Conservation (phyloP, 129 eudicot species). For the Helianthus tuberosus region DNA sequence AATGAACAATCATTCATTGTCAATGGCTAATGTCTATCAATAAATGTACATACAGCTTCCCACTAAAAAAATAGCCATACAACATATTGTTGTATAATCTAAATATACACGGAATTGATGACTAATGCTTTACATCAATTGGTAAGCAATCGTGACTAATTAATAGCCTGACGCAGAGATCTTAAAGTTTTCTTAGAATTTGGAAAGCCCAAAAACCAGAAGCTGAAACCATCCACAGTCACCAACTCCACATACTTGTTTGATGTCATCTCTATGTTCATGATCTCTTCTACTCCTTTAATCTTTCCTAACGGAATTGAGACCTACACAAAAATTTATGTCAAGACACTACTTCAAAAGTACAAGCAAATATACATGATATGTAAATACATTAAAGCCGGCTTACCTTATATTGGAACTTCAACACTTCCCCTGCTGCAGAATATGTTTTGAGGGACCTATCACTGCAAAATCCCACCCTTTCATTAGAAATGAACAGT, state of each 20-base stretch:
- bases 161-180: background rate
- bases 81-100: conserved; percentile 1
- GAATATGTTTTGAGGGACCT: conserved; percentile 39
- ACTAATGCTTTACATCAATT: conserved; percentile 12
- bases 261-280: conserved; percentile 20
- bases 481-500: conserved; percentile 42
- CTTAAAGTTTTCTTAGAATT: conserved; percentile 27
- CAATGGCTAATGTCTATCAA: background rate
- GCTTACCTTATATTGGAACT: conserved; percentile 38
- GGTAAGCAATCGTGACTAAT: background rate
- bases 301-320: conserved; percentile 38
- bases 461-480: conserved; percentile 47
- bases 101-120: conserved; percentile 18
- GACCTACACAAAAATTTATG: conserved; percentile 17
- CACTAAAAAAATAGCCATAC: background rate
- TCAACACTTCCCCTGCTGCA: conserved; percentile 33
- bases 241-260: conserved; percentile 44
- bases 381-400: background rate
- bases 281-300: conserved; percentile 36
- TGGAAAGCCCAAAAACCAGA: conserved; percentile 41
- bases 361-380: background rate
- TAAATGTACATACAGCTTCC: background rate
- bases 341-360: background rate
- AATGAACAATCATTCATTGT: background rate
- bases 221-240: conserved; percentile 35